These are phyloP conservation scores for Atkinsonella texensis DNA, from an alignment of 2,329 filamentous ascomycete species.

Conservation along the genomic window DNA sequence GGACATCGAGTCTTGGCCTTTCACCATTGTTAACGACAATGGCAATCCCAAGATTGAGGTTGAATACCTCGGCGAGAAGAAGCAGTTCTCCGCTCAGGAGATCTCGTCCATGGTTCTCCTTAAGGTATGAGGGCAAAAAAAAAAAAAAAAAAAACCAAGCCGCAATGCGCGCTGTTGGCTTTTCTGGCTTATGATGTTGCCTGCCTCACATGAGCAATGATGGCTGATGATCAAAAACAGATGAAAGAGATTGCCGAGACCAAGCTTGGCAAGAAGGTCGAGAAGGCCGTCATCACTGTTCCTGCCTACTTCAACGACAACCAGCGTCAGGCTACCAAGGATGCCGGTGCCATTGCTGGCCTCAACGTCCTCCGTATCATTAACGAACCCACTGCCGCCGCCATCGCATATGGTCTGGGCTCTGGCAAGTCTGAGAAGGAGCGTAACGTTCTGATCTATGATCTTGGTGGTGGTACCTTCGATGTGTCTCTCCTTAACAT, in stretches of 20 bases:
- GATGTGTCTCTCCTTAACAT: slow-evolving; percentile 99
- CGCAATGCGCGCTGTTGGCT: neutral
- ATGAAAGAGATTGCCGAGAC: slow-evolving; percentile 99
- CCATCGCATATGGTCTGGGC: slow-evolving; percentile 96
- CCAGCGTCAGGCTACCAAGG: slow-evolving; percentile 98
- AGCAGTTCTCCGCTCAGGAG: slow-evolving; percentile 96
- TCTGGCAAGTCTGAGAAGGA: slow-evolving; percentile 93
- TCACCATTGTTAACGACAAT: slow-evolving; percentile 89
- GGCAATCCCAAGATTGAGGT: slow-evolving; percentile 89
- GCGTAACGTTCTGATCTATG: slow-evolving; percentile 98
- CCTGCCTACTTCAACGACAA: slow-evolving; percentile 99
- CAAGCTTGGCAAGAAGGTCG: slow-evolving; percentile 97
- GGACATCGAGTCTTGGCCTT: slow-evolving; percentile 97
- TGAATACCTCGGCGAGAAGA: slow-evolving; percentile 86
- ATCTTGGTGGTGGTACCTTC: slow-evolving; percentile 99
- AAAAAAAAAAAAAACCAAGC: neutral
- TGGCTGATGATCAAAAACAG: slow-evolving; percentile 32
- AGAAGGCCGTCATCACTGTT: slow-evolving; percentile 98
- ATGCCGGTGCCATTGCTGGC: slow-evolving; percentile 92
- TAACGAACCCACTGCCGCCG: slow-evolving; percentile 97
- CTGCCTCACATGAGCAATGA: neutral
- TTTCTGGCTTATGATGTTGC: neutral
- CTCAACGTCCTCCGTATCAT: slow-evolving; percentile 99
- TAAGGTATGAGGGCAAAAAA: slow-evolving; percentile 54
- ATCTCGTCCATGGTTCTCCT: slow-evolving; percentile 97